A percentile compares a stretch with the other conserved stretches of the same genome.
Conservation (phyloP, 2,329 filamentous ascomycete species). For the Colletotrichum sp. region DNA sequence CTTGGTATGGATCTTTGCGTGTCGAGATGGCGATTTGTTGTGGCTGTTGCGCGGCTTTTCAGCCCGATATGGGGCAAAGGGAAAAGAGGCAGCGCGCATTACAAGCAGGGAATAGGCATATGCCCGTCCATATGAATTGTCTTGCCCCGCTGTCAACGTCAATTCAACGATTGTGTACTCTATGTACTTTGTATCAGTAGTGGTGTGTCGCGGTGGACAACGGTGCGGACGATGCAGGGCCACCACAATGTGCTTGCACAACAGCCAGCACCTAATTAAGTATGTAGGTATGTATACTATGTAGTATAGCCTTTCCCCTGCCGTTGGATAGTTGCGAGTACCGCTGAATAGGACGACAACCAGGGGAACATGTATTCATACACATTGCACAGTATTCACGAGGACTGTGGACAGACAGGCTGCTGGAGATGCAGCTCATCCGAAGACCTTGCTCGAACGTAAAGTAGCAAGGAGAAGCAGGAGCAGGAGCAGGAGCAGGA, state of each 20-base stretch:
- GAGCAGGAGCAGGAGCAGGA: background rate
- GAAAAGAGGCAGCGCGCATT: background rate
- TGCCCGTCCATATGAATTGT: background rate
- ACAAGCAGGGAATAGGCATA: background rate
- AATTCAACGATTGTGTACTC: background rate
- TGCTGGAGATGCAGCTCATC: background rate
- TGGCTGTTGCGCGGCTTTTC: background rate
- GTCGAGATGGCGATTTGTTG: background rate
- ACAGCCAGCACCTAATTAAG: background rate
- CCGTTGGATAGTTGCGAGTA: background rate
- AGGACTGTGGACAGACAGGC: background rate
- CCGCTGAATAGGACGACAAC: background rate
- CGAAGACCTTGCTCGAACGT: background rate
- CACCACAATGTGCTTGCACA: background rate
- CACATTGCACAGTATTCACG: background rate
- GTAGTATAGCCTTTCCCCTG: background rate
- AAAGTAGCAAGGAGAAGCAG: background rate
- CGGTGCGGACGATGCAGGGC: background rate
- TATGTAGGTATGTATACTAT: background rate
- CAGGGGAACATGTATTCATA: background rate
- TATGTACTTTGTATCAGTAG: background rate
- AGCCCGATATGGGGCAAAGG: background rate
- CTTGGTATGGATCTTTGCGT: background rate
- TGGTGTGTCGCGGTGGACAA: background rate
- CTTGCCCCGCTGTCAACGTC: constrained; percentile 2